Conservation (phyloP, 2,329 filamentous ascomycete species). For the Aureobasidium lini region DNA sequence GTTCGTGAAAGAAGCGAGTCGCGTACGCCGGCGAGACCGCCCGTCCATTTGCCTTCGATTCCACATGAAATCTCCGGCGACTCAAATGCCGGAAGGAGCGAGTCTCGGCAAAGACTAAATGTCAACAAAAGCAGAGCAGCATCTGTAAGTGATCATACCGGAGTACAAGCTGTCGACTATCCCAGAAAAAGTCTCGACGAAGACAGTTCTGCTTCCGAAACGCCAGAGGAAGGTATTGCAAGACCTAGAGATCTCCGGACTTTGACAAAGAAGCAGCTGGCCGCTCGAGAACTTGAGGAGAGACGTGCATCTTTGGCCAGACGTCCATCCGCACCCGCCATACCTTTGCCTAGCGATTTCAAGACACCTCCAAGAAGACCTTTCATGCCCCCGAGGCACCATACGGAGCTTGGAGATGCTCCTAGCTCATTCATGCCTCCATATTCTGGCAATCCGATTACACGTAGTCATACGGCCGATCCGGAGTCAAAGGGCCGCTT, state of each 20-base stretch:
- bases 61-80: neutral
- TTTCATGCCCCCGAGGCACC: slow-evolving; percentile 28
- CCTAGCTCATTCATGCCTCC: slow-evolving; percentile 32
- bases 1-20: neutral
- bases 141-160: neutral
- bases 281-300: slow-evolving; percentile 78
- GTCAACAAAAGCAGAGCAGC: neutral
- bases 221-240: slow-evolving; percentile 24
- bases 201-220: slow-evolving; percentile 34
- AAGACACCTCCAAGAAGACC: slow-evolving; percentile 30
- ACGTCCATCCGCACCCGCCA: slow-evolving; percentile 69
- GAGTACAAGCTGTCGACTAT: too few relatives aligned
- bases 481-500: slow-evolving; percentile 41
- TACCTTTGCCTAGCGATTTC: slow-evolving; percentile 62
- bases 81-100: neutral
- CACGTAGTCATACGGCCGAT: slow-evolving; percentile 60
- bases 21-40: neutral
- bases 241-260: neutral
- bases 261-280: slow-evolving; percentile 36
- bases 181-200: neutral
- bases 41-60: neutral
- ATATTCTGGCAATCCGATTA: slow-evolving; percentile 30
- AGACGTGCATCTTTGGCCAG: slow-evolving; percentile 76
- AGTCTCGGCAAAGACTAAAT: neutral
- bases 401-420: slow-evolving; percentile 37